Percentiles rank a stretch among this genome's conserved stretches.
Evolutionary conservation across 306 rosid genomes (phyloP).

Genomic region (Neltuma alba): DNA sequence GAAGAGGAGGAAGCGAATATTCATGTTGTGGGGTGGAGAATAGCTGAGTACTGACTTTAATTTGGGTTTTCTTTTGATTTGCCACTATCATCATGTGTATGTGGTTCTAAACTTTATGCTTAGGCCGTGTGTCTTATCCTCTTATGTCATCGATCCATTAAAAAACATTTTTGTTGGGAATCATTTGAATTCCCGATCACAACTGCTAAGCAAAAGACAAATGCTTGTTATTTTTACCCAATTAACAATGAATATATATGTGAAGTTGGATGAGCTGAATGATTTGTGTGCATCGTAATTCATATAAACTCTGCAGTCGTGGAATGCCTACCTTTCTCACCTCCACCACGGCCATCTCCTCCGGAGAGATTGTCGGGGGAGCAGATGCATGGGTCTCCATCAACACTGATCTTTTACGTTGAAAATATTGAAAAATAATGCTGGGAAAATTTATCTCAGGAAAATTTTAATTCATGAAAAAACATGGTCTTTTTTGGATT

Average conservation of each 20-base stretch:
- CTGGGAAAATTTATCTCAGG: too few relatives aligned
- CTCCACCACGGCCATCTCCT: too few relatives aligned
- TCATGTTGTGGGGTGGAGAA: slow-evolving; percentile 39
- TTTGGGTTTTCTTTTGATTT: not conserved
- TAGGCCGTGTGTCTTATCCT: not conserved
- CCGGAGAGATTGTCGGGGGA: too few relatives aligned
- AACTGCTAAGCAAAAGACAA: too few relatives aligned
- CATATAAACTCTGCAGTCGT: not conserved
- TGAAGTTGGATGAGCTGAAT: not conserved
- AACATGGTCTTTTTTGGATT: too few relatives aligned
- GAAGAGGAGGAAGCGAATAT: slow-evolving; percentile 31
- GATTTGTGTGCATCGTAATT: not conserved
- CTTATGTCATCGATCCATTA: not conserved
- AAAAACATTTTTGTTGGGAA: not conserved
- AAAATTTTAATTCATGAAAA: too few relatives aligned
- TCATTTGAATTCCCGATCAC: not conserved
- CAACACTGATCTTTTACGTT: too few relatives aligned
- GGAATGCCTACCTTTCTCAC: not conserved
- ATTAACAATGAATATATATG: too few relatives aligned
- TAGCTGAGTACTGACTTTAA: slow-evolving; percentile 1
- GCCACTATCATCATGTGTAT: too few relatives aligned
- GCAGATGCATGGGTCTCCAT: too few relatives aligned
- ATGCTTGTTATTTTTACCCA: too few relatives aligned
- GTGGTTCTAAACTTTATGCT: not conserved
- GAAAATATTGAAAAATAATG: too few relatives aligned